Conservation (phyloP, 352 stramenopile species). For the Phytophthora fragariae region DNA sequence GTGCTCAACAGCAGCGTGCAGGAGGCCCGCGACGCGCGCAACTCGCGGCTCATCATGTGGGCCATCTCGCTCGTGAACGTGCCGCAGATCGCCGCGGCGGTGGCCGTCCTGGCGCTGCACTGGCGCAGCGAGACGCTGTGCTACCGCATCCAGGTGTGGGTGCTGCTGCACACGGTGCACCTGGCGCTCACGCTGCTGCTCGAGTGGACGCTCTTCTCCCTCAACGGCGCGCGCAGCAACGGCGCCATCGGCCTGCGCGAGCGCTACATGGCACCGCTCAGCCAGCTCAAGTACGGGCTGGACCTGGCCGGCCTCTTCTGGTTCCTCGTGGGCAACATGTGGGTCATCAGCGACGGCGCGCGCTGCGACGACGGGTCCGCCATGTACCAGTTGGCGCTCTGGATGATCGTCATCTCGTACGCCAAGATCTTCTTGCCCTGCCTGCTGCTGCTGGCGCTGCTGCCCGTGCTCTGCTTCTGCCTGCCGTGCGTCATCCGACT, state of each 20-base stretch:
- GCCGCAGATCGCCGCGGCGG: constrained; percentile 71
- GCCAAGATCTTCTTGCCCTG: constrained; percentile 94
- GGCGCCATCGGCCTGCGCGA: constrained; percentile 67
- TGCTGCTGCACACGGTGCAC: constrained; percentile 79
- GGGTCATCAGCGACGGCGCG: constrained; percentile 86
- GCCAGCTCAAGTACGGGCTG: constrained; percentile 84
- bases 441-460: constrained; percentile 87
- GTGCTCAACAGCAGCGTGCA: constrained; percentile 87
- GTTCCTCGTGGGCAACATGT: constrained; percentile 92
- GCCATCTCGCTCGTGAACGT: constrained; percentile 80
- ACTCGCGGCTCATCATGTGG: constrained; percentile 83
- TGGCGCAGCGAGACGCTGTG: constrained; percentile 78
- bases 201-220: constrained; percentile 82
- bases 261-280: constrained; percentile 72
- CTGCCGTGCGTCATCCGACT: constrained; percentile 93
- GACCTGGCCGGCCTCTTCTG: constrained; percentile 84
- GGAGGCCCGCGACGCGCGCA: constrained; percentile 80
- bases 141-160: constrained; percentile 88
- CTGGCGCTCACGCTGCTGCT: constrained; percentile 71
- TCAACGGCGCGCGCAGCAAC: constrained; percentile 67
- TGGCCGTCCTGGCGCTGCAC: constrained; percentile 68
- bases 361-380: constrained; percentile 79
- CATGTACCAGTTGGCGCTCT: constrained; percentile 88
- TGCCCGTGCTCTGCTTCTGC: constrained; percentile 95
- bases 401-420: constrained; percentile 94